phyloP scores from a whole-genome alignment of 768 basidiomycete genomes.

The Lentinula boryana region DNA sequence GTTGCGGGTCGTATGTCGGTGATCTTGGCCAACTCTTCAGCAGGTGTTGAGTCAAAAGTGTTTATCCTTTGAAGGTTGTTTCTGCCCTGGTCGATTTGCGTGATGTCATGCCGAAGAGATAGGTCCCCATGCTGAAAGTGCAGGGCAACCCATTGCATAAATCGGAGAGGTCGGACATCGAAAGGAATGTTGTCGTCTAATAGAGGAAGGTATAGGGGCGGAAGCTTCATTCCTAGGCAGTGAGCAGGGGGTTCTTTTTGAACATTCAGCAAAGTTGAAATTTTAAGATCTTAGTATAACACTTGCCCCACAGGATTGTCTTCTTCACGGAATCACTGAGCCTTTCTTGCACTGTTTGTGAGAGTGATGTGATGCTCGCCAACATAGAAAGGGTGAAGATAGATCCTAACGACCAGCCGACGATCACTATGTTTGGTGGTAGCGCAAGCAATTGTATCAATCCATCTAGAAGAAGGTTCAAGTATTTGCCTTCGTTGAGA shows the following conservation, averaged over 20 bases:
- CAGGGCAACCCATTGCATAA: slow-evolving; percentile 17
- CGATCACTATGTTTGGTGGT: slow-evolving; percentile 15
- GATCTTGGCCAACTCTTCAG: slow-evolving; percentile 8
- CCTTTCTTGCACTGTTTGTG: slow-evolving; percentile 9
- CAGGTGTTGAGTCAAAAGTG: slow-evolving; percentile 7
- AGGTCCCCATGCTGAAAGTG: slow-evolving; percentile 15
- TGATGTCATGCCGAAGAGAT: slow-evolving; percentile 6
- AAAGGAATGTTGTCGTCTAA: slow-evolving; percentile 16
- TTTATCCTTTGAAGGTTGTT: neutral
- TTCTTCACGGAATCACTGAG: slow-evolving; percentile 16
- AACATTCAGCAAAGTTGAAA: neutral
- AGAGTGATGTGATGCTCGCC: slow-evolving; percentile 14
- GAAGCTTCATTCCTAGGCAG: slow-evolving; percentile 12
- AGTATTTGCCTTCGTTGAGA: slow-evolving; percentile 21
- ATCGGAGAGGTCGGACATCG: slow-evolving; percentile 12
- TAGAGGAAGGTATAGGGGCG: slow-evolving; percentile 15
- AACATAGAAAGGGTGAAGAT: slow-evolving; percentile 18
- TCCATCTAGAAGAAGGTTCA: slow-evolving; percentile 21
- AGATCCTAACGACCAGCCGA: slow-evolving; percentile 25
- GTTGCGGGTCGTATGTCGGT: slow-evolving; percentile 9
- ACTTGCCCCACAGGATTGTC: slow-evolving; percentile 16
- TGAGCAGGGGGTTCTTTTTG: slow-evolving; percentile 17
- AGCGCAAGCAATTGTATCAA: slow-evolving; percentile 16
- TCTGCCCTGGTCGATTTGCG: slow-evolving; percentile 6
- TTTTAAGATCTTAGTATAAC: neutral